Base-by-base conservation (phyloP, 2,329 filamentous ascomycete species). In the Colletotrichum gloeosporioides region DNA sequence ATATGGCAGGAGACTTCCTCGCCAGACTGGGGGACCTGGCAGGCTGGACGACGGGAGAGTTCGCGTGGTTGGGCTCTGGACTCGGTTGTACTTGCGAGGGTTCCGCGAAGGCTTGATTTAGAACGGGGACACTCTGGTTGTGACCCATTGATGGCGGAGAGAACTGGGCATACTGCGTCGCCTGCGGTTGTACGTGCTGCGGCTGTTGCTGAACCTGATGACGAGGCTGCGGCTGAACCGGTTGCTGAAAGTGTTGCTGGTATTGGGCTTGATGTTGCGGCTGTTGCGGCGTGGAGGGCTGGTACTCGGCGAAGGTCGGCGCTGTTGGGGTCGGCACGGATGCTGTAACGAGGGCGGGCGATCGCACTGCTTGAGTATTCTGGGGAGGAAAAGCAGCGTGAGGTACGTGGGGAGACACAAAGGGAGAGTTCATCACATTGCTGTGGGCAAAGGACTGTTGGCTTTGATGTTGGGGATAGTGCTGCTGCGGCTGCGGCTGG, bases 1-100 rank as follows among this genome's bases (percentile, higher is more conserved):
- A 73, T 53, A 78, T 75, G 6, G 76, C 76, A 4, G 77, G 86
- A 3, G 87, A 88, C 67, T 82, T 84, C 75, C 85, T 87, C 2
- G 84, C 82, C 32, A 87, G 84, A 75, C 84, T 85, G 2, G 86
- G 85, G 4, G 86, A 87, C 36, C 69, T 66, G 8, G 64, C 74
- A 13, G 76, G 71, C 25, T 77, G 86, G 6, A 87, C 80, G 7
- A 85, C 85, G 3, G 87, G 87, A 6, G 87, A 88, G 63, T 87
- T 86, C 55, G 82, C 81, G 15, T 86, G 83, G 2, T 85, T 85
- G 13, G 85, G 83, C 25, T 83, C 84, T 22, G 84, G 86, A 69
- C 84, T 87, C 18, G 80, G 82, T 68, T 85, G 73, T 7, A 74
- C 59, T 27, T 59, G 69, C 4, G 65, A 66, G 15, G 76, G 55